Conservation (phyloP, 1,284 basidiomycete genomes). For the Puccinia polysora region DNA sequence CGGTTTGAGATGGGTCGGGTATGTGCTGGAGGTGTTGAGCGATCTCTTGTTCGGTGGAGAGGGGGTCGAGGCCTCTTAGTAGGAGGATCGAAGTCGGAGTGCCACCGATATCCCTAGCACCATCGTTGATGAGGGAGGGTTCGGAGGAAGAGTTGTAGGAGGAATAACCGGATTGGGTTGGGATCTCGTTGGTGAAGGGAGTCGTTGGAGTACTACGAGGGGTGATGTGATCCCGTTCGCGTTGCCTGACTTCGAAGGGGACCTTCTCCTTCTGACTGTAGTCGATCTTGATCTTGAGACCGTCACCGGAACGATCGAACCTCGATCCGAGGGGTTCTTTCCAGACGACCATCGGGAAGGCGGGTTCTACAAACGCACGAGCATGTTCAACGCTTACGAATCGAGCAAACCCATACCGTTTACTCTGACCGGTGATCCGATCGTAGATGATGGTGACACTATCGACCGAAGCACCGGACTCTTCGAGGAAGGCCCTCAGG, state of each 20-base stretch:
- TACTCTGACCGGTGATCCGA: slow-evolving; percentile 77
- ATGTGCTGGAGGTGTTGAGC: slow-evolving; percentile 53
- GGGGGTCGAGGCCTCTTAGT: slow-evolving; percentile 76
- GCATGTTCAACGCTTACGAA: slow-evolving; percentile 77
- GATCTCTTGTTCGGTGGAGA: slow-evolving; percentile 64
- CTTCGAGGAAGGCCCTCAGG: slow-evolving; percentile 46
- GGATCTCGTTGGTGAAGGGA: slow-evolving; percentile 58
- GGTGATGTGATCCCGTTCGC: slow-evolving; percentile 44
- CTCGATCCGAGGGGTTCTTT: slow-evolving; percentile 42
- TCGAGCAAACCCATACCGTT: slow-evolving; percentile 89
- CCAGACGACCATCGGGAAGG: slow-evolving; percentile 51
- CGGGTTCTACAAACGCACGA: slow-evolving; percentile 74
- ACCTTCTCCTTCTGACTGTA: slow-evolving; percentile 55
- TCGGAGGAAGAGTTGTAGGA: slow-evolving; percentile 59
- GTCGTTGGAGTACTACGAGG: slow-evolving; percentile 63
- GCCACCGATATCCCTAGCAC: slow-evolving; percentile 85
- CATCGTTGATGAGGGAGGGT: slow-evolving; percentile 67
- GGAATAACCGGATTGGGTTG: slow-evolving; percentile 64
- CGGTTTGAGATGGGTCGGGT: slow-evolving; percentile 58
- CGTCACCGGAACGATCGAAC: slow-evolving; percentile 45
- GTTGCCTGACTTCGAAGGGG: slow-evolving; percentile 55
- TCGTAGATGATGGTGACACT: slow-evolving; percentile 84
- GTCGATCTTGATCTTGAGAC: slow-evolving; percentile 48
- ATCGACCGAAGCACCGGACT: slow-evolving; percentile 52
- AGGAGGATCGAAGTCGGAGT: slow-evolving; percentile 65